Percentiles rank a stretch among this genome's conserved stretches.
These are phyloP conservation scores for Oryza meridionalis DNA, from an alignment of 176 grass and related monocot species.

Conservation along the genomic window DNA sequence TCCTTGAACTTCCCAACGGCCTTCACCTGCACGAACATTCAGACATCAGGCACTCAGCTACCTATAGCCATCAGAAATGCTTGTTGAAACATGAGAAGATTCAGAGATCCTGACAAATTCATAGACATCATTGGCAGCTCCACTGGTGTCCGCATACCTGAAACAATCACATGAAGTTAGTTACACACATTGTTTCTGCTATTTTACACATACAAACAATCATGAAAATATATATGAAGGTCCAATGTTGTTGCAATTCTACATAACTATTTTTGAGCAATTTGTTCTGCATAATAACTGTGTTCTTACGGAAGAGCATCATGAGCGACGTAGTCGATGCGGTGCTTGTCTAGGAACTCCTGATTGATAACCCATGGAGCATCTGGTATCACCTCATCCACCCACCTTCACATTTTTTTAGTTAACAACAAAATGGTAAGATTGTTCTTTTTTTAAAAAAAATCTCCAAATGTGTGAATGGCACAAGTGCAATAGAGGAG, in stretches of 20 bases:
- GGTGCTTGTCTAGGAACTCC: slow-evolving; percentile 77
- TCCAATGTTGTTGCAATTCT: background rate
- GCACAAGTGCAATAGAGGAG: background rate
- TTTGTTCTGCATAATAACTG: background rate
- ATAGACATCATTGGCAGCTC: slow-evolving; percentile 85
- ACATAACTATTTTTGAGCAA: background rate
- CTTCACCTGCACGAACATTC: slow-evolving; percentile 64
- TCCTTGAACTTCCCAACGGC: slow-evolving; percentile 83
- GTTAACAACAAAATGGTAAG: too few species aligned
- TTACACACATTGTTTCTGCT: background rate
- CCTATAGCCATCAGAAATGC: background rate
- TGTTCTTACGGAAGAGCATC: slow-evolving; percentile 72
- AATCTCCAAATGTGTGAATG: background rate
- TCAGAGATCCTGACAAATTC: slow-evolving; percentile 61
- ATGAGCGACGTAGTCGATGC: slow-evolving; percentile 69
- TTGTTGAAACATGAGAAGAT: background rate
- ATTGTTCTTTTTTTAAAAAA: too few species aligned
- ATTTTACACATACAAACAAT: background rate
- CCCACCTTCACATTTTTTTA: slow-evolving; percentile 47
- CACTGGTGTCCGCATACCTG: slow-evolving; percentile 92
- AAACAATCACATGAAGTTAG: slow-evolving; percentile 15
- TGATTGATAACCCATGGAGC: slow-evolving; percentile 71
- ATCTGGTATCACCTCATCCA: slow-evolving; percentile 80
- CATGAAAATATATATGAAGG: background rate
- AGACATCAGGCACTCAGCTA: background rate